Evolutionary conservation across 2,329 filamentous ascomycete species (phyloP).

Genomic region (Microsporum audouinii): DNA sequence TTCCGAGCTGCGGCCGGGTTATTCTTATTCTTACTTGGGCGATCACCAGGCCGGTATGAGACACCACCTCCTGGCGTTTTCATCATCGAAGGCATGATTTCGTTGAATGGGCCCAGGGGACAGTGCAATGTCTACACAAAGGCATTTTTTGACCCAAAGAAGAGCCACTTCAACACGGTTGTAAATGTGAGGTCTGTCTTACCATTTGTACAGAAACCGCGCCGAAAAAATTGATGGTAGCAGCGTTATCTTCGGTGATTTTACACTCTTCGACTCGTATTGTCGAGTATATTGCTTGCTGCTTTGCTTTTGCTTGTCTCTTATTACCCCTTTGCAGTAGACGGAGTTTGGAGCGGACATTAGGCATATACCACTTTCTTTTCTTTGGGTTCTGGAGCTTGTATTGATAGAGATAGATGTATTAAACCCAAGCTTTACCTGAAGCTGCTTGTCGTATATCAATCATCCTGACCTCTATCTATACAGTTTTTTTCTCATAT

Average conservation of each 20-base stretch:
- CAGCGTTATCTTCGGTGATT: not conserved
- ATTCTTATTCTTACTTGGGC: not conserved
- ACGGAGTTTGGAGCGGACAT: slow-evolving; percentile 1
- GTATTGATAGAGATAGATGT: not conserved
- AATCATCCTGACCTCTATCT: too few relatives aligned
- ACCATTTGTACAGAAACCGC: not conserved
- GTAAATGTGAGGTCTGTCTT: not conserved
- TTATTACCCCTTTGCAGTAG: not conserved
- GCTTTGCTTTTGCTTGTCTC: not conserved
- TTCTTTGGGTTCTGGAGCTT: not conserved
- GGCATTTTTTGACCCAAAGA: slow-evolving; percentile 1
- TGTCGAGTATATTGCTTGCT: not conserved
- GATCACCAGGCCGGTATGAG: not conserved
- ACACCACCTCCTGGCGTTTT: slow-evolving; percentile 4
- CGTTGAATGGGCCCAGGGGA: slow-evolving; percentile 6
- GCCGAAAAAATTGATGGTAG: not conserved
- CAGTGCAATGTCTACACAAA: slow-evolving; percentile 4
- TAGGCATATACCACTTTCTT: not conserved
- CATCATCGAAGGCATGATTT: slow-evolving; percentile 5
- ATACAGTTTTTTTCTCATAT: too few relatives aligned
- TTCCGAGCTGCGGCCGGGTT: not conserved
- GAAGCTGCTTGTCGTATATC: too few relatives aligned
- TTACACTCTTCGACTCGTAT: not conserved
- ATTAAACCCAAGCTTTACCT: not conserved
- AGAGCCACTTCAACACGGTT: not conserved